Base-by-base conservation (phyloP, 192 early-diverging fungal genomes). In the Spinellus fusiger region DNA sequence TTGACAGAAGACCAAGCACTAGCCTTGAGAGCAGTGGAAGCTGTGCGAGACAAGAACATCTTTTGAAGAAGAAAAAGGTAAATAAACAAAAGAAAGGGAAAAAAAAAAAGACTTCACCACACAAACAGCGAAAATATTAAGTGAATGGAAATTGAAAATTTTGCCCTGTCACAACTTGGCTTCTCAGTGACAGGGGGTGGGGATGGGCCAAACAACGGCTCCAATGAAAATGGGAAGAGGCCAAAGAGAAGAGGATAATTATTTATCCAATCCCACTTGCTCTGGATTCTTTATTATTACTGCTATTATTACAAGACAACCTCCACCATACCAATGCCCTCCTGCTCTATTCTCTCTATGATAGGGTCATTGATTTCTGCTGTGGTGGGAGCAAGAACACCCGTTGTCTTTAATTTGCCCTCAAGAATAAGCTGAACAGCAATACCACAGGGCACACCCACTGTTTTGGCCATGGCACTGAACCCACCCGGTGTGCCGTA, bases 401-500 rank as follows among this genome's bases (percentile, higher is more conserved):
- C 96, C 49, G 73, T 88, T n/a, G 73, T 73, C 25, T 69, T 83
- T 68, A 89, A 70, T 47, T 77, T 74, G 22, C 95, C 96, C 68
- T 94, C 87, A 57, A 99, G 77, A 8, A 99, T 84, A 69, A 96
- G 75, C 78, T 96, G 89, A 12, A 86, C 84, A 27, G 93, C 94
- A 82, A 99, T 94, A 69, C 92, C 97, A 53, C 93, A 95, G 32
- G 97, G 97, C 20, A 93, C 84, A 60, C 97, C 97, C 35, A 99
- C 97, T 26, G 93, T 92, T 67, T 86, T 94, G 55, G 97, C 94
- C 97, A 99, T 99, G 35, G 97, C 95, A 44, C 87, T 84, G 82
- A 85, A 88, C 23, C 89, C 90, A 64, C 80, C 79, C 18, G 92
- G 91, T 55, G 90, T 86, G 62, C 95, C 97, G 75, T 92, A 98